phyloP scores from a whole-genome alignment of 805 yeast species.

The Metschnikowia vanudenii region DNA sequence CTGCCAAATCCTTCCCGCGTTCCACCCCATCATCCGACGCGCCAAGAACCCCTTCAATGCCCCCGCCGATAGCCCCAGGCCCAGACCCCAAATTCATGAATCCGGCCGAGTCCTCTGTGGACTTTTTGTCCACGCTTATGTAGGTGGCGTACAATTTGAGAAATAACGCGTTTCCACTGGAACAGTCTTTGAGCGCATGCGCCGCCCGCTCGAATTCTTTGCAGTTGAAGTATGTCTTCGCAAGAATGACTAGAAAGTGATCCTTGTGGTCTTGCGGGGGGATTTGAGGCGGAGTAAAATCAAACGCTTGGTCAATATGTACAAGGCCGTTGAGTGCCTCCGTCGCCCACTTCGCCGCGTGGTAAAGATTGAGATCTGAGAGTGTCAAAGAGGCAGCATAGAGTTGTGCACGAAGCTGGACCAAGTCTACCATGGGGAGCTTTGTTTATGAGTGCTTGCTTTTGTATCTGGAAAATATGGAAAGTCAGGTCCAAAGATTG shows the following conservation, averaged over 20 bases:
- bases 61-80: not conserved
- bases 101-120: conserved; percentile 70
- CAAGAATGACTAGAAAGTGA: conserved; percentile 52
- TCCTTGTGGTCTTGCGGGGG: conserved; percentile 36
- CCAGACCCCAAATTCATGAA: conserved; percentile 43
- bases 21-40: conserved; percentile 5
- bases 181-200: conserved; percentile 50
- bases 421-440: conserved; percentile 6
- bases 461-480: too few relatives aligned
- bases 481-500: too few relatives aligned
- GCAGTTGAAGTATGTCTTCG: conserved; percentile 71
- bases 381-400: conserved; percentile 38
- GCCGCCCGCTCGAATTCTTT: conserved; percentile 84
- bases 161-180: conserved; percentile 54
- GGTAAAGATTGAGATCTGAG: conserved; percentile 56
- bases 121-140: conserved; percentile 73
- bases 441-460: too few relatives aligned
- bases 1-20: conserved; percentile 14
- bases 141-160: conserved; percentile 66
- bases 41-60: not conserved
- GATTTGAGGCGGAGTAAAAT: conserved; percentile 13
- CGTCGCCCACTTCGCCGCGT: conserved; percentile 78
- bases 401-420: conserved; percentile 24
- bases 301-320: conserved; percentile 15
- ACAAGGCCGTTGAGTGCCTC: conserved; percentile 72